Conservation (phyloP, 441 rosid species). For the Rhodomyrtus psidioides region DNA sequence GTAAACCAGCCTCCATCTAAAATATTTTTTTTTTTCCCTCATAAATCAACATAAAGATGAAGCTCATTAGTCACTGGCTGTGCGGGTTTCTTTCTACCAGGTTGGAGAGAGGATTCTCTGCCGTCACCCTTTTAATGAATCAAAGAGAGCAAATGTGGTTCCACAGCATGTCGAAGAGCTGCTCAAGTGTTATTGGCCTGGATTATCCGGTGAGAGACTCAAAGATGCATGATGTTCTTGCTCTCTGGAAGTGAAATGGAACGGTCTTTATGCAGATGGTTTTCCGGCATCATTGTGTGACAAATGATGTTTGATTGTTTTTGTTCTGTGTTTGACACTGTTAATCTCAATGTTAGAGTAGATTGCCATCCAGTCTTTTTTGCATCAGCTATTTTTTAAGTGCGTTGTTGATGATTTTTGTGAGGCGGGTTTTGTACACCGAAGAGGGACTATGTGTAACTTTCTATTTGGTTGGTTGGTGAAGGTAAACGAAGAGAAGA, state of each 20-base stretch:
- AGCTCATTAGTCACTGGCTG: neutral
- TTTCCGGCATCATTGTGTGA: neutral
- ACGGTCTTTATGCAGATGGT: neutral
- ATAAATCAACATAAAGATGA: neutral
- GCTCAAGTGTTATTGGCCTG: constrained; percentile 92
- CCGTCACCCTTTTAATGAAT: constrained; percentile 92
- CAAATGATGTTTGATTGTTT: neutral
- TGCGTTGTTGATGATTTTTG: neutral
- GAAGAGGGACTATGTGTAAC: neutral
- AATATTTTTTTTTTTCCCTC: neutral
- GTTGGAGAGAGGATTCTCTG: constrained; percentile 77
- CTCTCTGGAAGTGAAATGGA: neutral
- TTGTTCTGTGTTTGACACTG: neutral
- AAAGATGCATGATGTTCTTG: neutral
- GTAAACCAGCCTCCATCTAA: neutral
- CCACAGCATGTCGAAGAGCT: constrained; percentile 86
- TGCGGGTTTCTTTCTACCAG: constrained; percentile 19
- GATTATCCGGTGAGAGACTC: constrained; percentile 54
- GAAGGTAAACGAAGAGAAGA: constrained; percentile 56
- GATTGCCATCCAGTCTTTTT: neutral
- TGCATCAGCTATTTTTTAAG: neutral
- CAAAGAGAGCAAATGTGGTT: constrained; percentile 93
- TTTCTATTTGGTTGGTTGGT: neutral
- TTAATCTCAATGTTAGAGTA: neutral
- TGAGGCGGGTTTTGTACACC: neutral